Base-by-base conservation (phyloP, 1,284 basidiomycete species). In the Ustilago bromivora region DNA sequence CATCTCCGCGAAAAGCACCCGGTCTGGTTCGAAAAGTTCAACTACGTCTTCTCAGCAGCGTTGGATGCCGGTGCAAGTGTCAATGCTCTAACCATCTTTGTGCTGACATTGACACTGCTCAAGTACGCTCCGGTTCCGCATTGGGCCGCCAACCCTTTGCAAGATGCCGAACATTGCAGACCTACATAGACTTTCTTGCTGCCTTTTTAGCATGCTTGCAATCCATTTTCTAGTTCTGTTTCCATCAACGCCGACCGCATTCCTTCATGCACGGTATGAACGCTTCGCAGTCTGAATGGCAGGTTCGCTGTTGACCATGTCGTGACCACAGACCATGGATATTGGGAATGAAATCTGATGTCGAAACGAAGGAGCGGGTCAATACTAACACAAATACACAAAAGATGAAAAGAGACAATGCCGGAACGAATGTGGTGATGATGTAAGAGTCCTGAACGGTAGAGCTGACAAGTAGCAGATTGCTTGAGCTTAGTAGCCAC, bases 71-170 rank as follows among this genome's bases (percentile, higher is more conserved):
- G 76, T 23, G 55, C 66, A n/a, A 71, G 66, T 28, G 67, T 89
- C 58, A 88, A 88, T 60, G 88, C 88, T 8, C 69, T 89, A 62
- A 76, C 78, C 6, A 87, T 88, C 15, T 89, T 89, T 72, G 43
- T 88, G 38, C 58, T 86, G 32, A 81, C 79, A 23, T 51, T 86
- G 38, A 77, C 82, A 10, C 8, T 86, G 40, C 78, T 86, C 55
- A 82, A 82, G 61, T 75, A 65, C 38, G 67, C 70, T 2, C 71
- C 76, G 3, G 62, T 78, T 15, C 79, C 80, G 23, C 75, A 82
- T 60, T 78, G 76, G 76, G 76, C 72, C 9, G 71, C 72, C 0
- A 78, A 78, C 34, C 76, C 76, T n/a, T 38, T 68, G 56, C 69
- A 68, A 60, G 76, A 78, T 57, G 68, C 72, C 3, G 76, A 78